Base-by-base conservation (phyloP, 1,139 yeast species). In the Candida sojae region DNA sequence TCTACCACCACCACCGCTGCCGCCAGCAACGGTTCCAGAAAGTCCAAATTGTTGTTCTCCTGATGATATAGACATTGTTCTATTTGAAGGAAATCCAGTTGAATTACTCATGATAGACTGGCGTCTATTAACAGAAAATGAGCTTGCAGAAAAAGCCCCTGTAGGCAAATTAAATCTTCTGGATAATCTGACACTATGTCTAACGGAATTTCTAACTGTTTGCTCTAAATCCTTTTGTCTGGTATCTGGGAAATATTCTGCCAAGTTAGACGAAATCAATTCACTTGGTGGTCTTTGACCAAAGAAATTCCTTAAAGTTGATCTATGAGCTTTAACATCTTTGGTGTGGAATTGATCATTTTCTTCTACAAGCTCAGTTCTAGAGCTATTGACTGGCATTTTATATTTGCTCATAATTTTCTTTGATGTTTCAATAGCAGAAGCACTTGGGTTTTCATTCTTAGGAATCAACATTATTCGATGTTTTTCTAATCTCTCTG, bases 241-340 rank as follows among this genome's bases (percentile, higher is more conserved):
- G 0, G 96, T 86, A 45, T 86, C 87, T 0, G 99, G 99, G 73
- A 93, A 93, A 64, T 88, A 93, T 55, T 92, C 97, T 1, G 91
- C 87, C 58, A 93, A 73, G 61, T 93, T 91, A 10, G 93, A 85
- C 1, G 97, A 89, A 55, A 93, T 93, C 60, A 91, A 79, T 62
- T 91, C 97, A 54, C 95, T 86, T 2, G 97, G 93, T 10, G 99
- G 99, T 59, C 98, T 77, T 62, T 90, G 97, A 12, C 96, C 96
- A 62, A 87, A 86, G 54, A 89, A 81, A 52, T 79, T 79, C 54
- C 80, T 78, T 67, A 75, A 71, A 3, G 66, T 63, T 2, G 68
- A 62, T 48, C 54, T 48, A 23, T 42, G 39, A 4, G 44, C 55
- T 56, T 43, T 55, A n/a, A 38, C 46, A 21, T 39, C 46, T 34